Evolutionary conservation across 257 asterid genomes (phyloP).

Genomic region (Solanum etuberosum): DNA sequence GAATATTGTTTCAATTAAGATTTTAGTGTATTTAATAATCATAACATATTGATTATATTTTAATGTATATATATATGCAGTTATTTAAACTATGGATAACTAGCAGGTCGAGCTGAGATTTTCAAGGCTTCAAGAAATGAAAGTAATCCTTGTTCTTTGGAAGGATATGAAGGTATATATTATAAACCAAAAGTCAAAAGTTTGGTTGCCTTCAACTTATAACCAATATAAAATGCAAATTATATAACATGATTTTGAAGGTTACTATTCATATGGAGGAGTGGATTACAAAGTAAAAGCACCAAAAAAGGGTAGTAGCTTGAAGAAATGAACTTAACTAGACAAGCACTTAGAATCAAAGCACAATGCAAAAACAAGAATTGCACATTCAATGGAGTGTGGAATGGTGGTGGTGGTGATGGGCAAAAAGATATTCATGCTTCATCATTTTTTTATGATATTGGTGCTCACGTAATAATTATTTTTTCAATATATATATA

Average conservation of each 20-base stretch:
- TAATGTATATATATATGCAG: constrained; percentile 12
- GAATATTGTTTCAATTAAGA: not conserved
- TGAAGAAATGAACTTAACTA: constrained; percentile 6
- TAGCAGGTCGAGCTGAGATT: constrained; percentile 35
- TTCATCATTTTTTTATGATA: constrained; percentile 55
- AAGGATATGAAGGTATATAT: constrained; percentile 47
- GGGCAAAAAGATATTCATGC: constrained; percentile 54
- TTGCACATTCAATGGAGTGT: constrained; percentile 65
- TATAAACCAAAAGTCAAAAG: too few species aligned
- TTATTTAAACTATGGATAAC: constrained; percentile 66
- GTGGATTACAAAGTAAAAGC: constrained; percentile 23
- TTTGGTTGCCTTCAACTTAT: too few species aligned
- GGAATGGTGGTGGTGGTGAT: constrained; percentile 81
- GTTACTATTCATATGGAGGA: constrained; percentile 25
- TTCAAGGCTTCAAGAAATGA: constrained; percentile 37
- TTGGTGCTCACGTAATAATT: constrained; percentile 50
- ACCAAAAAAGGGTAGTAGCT: constrained; percentile 19
- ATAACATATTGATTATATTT: not conserved
- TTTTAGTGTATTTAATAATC: not conserved
- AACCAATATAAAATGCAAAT: too few species aligned
- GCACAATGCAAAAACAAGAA: constrained; percentile 33
- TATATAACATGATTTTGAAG: not conserved
- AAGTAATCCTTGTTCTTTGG: constrained; percentile 53
- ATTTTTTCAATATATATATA: too few species aligned
- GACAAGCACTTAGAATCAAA: constrained; percentile 8